These are phyloP conservation scores for Kwoniella pini DNA, from an alignment of 768 basidiomycete genomes.

Conservation along the genomic window DNA sequence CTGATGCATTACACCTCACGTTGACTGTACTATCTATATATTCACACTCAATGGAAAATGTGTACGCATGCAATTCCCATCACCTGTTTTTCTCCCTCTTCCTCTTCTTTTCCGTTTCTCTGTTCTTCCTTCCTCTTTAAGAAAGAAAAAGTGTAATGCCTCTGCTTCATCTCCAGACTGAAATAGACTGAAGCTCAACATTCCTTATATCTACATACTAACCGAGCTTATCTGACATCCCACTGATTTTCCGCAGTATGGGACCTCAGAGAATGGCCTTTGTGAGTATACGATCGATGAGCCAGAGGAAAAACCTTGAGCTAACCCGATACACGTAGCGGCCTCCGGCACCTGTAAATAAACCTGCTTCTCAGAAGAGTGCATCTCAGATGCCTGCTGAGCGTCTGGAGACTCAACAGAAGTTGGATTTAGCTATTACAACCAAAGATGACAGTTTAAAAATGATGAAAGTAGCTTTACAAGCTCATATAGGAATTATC, in stretches of 20 bases:
- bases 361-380: background rate
- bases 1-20: background rate
- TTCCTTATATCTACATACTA: too few relatives aligned
- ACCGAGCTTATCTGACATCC: too few relatives aligned
- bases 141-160: too few relatives aligned
- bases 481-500: conserved; percentile 15
- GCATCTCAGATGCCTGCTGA: background rate
- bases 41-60: too few relatives aligned
- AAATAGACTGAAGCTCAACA: too few relatives aligned
- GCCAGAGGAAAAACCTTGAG: too few relatives aligned
- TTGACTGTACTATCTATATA: background rate
- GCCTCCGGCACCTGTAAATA: background rate
- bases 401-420: background rate
- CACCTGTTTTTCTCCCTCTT: background rate
- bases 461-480: background rate
- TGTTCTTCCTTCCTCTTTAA: background rate
- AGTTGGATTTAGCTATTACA: conserved; percentile 2
- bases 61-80: too few relatives aligned
- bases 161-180: too few relatives aligned
- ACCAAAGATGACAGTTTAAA: conserved; percentile 10
- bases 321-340: background rate
- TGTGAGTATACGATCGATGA: too few relatives aligned
- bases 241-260: too few relatives aligned
- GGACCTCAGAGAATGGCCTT: too few relatives aligned
- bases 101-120: background rate